A percentile compares a stretch with the other conserved stretches of the same genome.
phyloP scores from a whole-genome alignment of 1,284 basidiomycete genomes.

The Earliella scabrosa region DNA sequence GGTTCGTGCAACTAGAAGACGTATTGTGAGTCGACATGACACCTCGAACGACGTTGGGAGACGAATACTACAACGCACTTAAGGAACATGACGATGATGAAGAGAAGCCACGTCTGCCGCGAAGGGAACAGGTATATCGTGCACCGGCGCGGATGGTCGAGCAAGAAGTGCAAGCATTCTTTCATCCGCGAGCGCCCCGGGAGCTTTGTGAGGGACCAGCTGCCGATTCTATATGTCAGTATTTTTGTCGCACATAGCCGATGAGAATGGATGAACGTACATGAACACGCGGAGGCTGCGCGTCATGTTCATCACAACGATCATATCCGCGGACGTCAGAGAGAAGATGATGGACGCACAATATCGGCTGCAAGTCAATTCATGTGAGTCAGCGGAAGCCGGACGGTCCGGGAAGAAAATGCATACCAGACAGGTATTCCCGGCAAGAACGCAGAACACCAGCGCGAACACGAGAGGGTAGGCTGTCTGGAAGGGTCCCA shows the following conservation, averaged over 20 bases:
- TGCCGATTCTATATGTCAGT: slow-evolving; percentile 37
- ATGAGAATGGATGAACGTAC: slow-evolving; percentile 27
- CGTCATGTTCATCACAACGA: not conserved
- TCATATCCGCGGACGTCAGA: not conserved
- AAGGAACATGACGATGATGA: slow-evolving; percentile 66
- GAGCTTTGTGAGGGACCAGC: slow-evolving; percentile 77
- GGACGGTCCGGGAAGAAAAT: slow-evolving; percentile 20
- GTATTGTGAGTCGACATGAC: too few relatives aligned
- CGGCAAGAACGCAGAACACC: slow-evolving; percentile 58
- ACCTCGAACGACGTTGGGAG: too few relatives aligned
- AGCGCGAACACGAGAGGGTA: slow-evolving; percentile 58
- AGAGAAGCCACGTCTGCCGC: slow-evolving; percentile 91
- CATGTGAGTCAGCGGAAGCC: slow-evolving; percentile 4
- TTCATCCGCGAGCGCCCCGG: slow-evolving; percentile 60
- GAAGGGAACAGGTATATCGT: slow-evolving; percentile 94
- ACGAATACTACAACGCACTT: slow-evolving; percentile 62
- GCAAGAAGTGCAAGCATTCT: slow-evolving; percentile 87
- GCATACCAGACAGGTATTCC: slow-evolving; percentile 67
- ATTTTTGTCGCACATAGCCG: not conserved
- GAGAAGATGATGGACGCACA: slow-evolving; percentile 12
- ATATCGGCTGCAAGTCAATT: slow-evolving; percentile 9
- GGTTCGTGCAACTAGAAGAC: slow-evolving; percentile 77
- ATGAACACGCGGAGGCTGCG: slow-evolving; percentile 34
- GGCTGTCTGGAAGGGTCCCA: slow-evolving; percentile 60
- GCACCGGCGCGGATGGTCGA: slow-evolving; percentile 93